Conservation (phyloP, 345 rosid species). For the Adansonia digitata region DNA sequence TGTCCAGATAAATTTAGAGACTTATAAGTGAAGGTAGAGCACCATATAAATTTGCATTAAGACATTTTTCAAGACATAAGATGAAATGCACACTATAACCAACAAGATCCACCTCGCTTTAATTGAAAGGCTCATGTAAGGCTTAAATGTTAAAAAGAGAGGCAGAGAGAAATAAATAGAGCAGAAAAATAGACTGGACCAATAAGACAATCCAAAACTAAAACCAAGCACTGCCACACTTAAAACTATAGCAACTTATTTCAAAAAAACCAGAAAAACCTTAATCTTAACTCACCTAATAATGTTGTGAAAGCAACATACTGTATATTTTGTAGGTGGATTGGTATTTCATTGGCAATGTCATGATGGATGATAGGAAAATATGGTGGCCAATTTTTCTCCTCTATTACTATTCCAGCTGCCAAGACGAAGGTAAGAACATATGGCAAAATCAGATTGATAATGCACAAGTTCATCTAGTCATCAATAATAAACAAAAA, state of each 20-base stretch:
- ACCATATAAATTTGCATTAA: constrained; percentile 5
- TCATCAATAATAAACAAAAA: background rate
- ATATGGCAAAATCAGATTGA: constrained; percentile 3
- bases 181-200: background rate
- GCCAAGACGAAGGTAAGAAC: constrained; percentile 30
- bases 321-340: constrained; percentile 79
- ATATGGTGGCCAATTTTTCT: constrained; percentile 92
- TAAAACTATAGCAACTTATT: background rate
- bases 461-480: constrained; percentile 9
- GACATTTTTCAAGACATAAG: background rate
- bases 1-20: background rate
- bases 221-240: background rate
- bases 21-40: constrained; percentile 2
- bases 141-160: background rate
- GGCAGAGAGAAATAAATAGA: background rate
- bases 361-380: constrained; percentile 95
- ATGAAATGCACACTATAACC: background rate
- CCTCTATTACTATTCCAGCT: constrained; percentile 94
- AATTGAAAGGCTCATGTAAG: background rate
- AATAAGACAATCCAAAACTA: background rate
- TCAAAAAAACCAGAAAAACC: background rate
- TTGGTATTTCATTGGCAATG: constrained; percentile 88
- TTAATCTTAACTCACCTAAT: constrained; percentile 52
- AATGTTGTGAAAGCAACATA: constrained; percentile 90
- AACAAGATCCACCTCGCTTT: background rate